These are phyloP conservation scores for Prillingera fragicola DNA, from an alignment of 1,284 basidiomycete species.

Conservation along the genomic window DNA sequence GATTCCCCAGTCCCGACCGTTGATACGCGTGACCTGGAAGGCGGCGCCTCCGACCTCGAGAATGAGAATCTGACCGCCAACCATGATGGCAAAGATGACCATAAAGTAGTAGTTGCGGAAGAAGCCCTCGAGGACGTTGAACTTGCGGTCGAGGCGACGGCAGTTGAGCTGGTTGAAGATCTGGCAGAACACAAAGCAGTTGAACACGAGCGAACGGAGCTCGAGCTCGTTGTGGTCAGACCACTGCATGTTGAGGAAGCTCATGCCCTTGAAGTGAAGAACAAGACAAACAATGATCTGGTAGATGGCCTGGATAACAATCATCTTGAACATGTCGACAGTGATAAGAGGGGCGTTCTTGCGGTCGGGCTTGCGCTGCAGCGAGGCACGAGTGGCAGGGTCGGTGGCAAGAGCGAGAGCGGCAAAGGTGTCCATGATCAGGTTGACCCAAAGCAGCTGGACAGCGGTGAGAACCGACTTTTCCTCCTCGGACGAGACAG, in stretches of 20 bases:
- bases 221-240: constrained; percentile 48
- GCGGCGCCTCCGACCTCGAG: constrained; percentile 87
- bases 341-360: constrained; percentile 83
- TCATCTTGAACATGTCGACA: constrained; percentile 92
- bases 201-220: constrained; percentile 87
- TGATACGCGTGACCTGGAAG: constrained; percentile 79
- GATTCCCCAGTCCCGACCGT: constrained; percentile 86
- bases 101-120: constrained; percentile 79
- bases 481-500: constrained; percentile 71
- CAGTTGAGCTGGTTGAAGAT: constrained; percentile 93
- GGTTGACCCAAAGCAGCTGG: constrained; percentile 71
- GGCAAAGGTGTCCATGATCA: constrained; percentile 95
- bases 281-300: constrained; percentile 78
- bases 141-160: constrained; percentile 71
- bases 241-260: constrained; percentile 60
- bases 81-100: constrained; percentile 72
- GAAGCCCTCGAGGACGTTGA: constrained; percentile 87
- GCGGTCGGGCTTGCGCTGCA: constrained; percentile 85
- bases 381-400: constrained; percentile 72
- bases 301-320: constrained; percentile 80
- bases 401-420: constrained; percentile 95
- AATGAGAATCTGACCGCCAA: constrained; percentile 80
- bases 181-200: constrained; percentile 91
- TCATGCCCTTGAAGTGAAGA: constrained; percentile 77
- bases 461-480: constrained; percentile 86